Percentiles rank a stretch among this genome's conserved stretches.
phyloP scores from a whole-genome alignment of 1,284 basidiomycete species.

The Apiotrichum porosum region DNA sequence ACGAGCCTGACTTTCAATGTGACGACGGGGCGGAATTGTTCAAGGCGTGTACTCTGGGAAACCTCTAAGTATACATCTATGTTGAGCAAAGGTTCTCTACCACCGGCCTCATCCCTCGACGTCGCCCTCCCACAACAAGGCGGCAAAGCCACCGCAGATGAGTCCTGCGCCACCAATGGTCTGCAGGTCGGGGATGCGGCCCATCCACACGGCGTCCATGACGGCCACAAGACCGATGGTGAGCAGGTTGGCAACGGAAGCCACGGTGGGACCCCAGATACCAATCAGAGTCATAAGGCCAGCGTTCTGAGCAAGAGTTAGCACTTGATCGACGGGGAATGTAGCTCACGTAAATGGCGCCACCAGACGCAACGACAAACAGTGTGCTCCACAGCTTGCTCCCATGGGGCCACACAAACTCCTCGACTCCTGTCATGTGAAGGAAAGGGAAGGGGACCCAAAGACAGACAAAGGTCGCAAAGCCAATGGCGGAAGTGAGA shows the following conservation, averaged over 20 bases:
- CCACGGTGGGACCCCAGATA: conserved; percentile 46
- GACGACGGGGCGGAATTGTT: too few species aligned
- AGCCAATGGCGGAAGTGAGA: conserved; percentile 44
- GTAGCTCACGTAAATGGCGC: conserved; percentile 42
- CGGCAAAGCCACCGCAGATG: conserved; percentile 46
- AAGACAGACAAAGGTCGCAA: conserved; percentile 39
- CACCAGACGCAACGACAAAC: conserved; percentile 31
- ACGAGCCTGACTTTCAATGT: too few species aligned
- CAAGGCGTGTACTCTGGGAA: too few species aligned
- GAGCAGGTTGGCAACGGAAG: conserved; percentile 47
- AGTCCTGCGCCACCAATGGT: conserved; percentile 42
- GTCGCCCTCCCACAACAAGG: conserved; percentile 45
- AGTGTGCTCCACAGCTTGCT: conserved; percentile 25
- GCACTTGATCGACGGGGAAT: too few species aligned
- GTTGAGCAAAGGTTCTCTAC: too few species aligned
- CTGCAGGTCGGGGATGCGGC: conserved; percentile 33
- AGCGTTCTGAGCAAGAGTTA: conserved; percentile 33
- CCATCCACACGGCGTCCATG: conserved; percentile 43
- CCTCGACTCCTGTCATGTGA: conserved; percentile 40
- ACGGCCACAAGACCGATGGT: conserved; percentile 48
- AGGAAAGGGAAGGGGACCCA: conserved; percentile 44
- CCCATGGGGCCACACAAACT: conserved; percentile 27
- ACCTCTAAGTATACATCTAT: too few species aligned
- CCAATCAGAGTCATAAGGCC: conserved; percentile 49
- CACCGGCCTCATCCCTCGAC: conserved; percentile 15